Evolutionary conservation across 257 asterid species (phyloP).

Genomic region (Gynochthodes officinalis): DNA sequence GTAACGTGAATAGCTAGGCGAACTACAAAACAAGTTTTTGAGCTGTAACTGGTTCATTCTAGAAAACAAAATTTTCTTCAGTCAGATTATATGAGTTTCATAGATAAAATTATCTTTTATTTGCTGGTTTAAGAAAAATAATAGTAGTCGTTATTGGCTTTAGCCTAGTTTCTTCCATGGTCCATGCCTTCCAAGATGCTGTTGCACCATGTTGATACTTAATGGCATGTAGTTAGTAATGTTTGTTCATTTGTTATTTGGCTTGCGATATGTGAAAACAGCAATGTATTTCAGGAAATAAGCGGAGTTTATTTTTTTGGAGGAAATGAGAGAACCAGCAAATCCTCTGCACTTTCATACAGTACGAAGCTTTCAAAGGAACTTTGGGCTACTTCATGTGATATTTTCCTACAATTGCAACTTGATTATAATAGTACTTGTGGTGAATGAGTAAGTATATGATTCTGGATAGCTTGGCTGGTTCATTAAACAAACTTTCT

Average conservation of each 20-base stretch:
- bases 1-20: too few species aligned
- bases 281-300: conserved; percentile 47
- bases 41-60: too few species aligned
- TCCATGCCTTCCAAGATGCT: background rate
- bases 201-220: background rate
- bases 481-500: too few species aligned
- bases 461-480: background rate
- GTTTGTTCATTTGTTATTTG: background rate
- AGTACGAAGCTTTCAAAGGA: conserved; percentile 51
- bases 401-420: conserved; percentile 50
- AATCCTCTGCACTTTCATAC: conserved; percentile 64
- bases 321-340: conserved; percentile 58
- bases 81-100: background rate
- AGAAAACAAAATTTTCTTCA: background rate
- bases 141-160: too few species aligned
- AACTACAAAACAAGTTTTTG: too few species aligned
- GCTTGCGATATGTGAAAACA: background rate
- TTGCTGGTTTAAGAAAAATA: too few species aligned
- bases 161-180: background rate
- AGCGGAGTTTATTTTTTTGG: conserved; percentile 87
- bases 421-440: conserved; percentile 16
- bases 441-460: background rate
- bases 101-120: too few species aligned
- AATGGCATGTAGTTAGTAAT: background rate
- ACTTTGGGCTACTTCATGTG: conserved; percentile 67